A percentile compares a stretch with the other conserved stretches of the same genome.
Conservation (phyloP, 805 yeast genomes). For the Pachysolen tannophilus region DNA sequence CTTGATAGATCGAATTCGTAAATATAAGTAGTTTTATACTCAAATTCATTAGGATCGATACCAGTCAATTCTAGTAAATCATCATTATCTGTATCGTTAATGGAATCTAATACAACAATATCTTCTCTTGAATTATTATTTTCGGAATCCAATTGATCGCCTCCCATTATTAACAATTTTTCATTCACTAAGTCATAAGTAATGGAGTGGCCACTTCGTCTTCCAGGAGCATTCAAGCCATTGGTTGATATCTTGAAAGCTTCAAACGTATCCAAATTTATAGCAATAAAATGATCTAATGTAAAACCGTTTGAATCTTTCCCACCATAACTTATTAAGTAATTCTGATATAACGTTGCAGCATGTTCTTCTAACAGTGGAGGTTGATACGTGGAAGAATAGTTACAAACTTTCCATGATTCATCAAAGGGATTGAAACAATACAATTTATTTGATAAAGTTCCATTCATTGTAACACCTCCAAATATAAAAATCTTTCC, state of each 20-base stretch:
- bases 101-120: conserved; percentile 41
- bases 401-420: conserved; percentile 63
- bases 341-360: conserved; percentile 68
- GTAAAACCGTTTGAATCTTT: conserved; percentile 67
- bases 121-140: conserved; percentile 25
- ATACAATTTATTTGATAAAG: conserved; percentile 71
- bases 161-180: conserved; percentile 82
- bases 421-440: conserved; percentile 62
- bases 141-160: conserved; percentile 71
- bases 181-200: conserved; percentile 60
- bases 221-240: conserved; percentile 54
- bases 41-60: conserved; percentile 23
- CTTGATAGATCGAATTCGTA: conserved; percentile 25
- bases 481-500: conserved; percentile 84
- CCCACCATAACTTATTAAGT: conserved; percentile 86
- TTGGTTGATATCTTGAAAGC: conserved; percentile 52
- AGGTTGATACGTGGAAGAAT: conserved; percentile 59
- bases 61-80: conserved; percentile 13
- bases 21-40: conserved; percentile 23
- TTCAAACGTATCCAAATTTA: conserved; percentile 61
- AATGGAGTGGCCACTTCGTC: conserved; percentile 88
- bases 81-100: conserved; percentile 34
- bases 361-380: conserved; percentile 91
- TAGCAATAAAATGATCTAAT: conserved; percentile 58
- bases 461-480: conserved; percentile 69